Evolutionary conservation across 441 rosid species (phyloP).

Genomic region (Corymbia citriodora): DNA sequence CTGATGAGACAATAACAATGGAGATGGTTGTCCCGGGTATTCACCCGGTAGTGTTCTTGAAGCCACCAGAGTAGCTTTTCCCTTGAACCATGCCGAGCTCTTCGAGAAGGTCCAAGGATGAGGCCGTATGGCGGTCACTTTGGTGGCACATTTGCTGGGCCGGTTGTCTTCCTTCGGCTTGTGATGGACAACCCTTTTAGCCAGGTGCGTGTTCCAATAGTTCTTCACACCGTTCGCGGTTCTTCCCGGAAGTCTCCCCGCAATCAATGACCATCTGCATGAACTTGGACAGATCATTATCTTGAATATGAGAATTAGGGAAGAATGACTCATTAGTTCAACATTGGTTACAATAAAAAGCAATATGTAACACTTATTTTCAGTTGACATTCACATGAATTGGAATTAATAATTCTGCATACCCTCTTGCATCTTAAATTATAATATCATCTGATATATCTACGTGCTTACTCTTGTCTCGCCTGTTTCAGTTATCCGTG

Average conservation of each 20-base stretch:
- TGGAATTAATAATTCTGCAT: not conserved
- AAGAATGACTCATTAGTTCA: not conserved
- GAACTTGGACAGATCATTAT: not conserved
- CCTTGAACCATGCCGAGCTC: not conserved
- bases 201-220: conserved; percentile 2
- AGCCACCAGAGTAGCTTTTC: not conserved
- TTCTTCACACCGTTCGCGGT: conserved; percentile 20
- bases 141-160: not conserved
- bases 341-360: not conserved
- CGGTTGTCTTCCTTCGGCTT: not conserved
- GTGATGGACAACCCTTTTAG: not conserved
- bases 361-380: not conserved
- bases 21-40: not conserved
- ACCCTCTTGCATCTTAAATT: not conserved
- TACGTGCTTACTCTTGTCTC: not conserved
- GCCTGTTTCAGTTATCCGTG: no score
- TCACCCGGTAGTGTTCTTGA: not conserved
- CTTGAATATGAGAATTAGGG: not conserved
- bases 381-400: not conserved
- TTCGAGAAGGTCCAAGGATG: not conserved
- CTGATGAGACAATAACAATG: not conserved
- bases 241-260: conserved; percentile 15
- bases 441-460: not conserved
- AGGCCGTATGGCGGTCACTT: not conserved
- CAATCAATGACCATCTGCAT: conserved; percentile 5